These are phyloP conservation scores for Zopfia rhizophila DNA, from an alignment of 2,329 filamentous ascomycete species.

Conservation along the genomic window DNA sequence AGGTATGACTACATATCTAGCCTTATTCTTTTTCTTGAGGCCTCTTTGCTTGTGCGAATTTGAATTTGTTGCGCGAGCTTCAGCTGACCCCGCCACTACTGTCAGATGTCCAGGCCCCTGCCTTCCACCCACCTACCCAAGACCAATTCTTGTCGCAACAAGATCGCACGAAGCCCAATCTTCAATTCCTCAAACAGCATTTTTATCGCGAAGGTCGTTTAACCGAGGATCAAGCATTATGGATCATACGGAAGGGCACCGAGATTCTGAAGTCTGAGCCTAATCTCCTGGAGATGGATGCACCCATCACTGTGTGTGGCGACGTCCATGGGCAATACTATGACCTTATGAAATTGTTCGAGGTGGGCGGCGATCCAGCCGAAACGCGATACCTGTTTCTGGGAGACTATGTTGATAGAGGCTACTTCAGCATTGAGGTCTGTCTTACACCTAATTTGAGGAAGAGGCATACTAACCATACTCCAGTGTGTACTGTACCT, in stretches of 20 bases:
- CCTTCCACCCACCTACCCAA: conserved; percentile 90
- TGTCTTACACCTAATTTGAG: conserved; percentile 21
- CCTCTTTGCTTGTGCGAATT: conserved; percentile 1
- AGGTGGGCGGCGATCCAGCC: conserved; percentile 94
- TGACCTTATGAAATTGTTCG: conserved; percentile 99
- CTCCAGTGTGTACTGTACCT: conserved; percentile 89
- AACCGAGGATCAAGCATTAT: conserved; percentile 96
- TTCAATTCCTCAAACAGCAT: conserved; percentile 96
- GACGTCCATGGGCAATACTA: conserved; percentile 99
- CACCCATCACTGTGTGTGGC: conserved; percentile 97
- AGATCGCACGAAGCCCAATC: conserved; percentile 87
- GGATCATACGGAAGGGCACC: conserved; percentile 89
- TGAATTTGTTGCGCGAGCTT: conserved; percentile 17
- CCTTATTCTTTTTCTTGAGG: neutral
- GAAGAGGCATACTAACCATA: conserved; percentile 43
- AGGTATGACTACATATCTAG: conserved; percentile 68
- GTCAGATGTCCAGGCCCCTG: conserved; percentile 95
- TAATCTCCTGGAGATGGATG: conserved; percentile 98
- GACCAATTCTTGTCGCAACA: conserved; percentile 93
- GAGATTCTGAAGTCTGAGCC: conserved; percentile 90
- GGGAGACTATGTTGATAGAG: conserved; percentile 97
- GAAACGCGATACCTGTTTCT: conserved; percentile 98
- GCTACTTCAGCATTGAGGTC: conserved; percentile 97
- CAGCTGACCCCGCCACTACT: conserved; percentile 36
- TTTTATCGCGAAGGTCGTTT: conserved; percentile 97